Base-by-base conservation (phyloP, 306 rosid genomes). In the Mucuna pruriens region DNA sequence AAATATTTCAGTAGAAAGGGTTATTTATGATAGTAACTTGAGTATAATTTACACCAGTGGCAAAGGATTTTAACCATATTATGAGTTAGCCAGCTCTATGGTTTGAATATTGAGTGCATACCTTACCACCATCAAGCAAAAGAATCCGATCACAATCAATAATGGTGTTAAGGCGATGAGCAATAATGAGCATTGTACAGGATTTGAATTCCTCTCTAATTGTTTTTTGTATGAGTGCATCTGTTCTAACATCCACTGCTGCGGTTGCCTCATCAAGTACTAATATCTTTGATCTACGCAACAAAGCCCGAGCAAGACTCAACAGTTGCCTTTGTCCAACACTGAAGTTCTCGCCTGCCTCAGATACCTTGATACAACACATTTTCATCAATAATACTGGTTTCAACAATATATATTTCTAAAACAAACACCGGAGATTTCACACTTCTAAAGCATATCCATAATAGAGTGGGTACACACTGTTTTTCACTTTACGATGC, bases 261-360 rank as follows among this genome's bases (percentile, higher is more conserved):
- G 99, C 97, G 31, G 99, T 95, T 74, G 99, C 97, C 82, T 95
- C 99, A 9, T 95, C 99, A 78, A 95, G 99, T 65, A 95, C 97
- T 81, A 95, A 89, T 67, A 95, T 90, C 87, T 91, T 95, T 25
- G 98, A 95, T 85, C 97, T 93, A 57, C 97, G 89, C 71, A 95
- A 84, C 75, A 95, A 85, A 77, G 99, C 95, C 85, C 98, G 86
- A 12, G 98, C 75, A 62, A 95, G 99, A 88, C 99, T 93, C 83
- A 95, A 71, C 70, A 95, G 86, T 69, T 95, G 99, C 84, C 97
- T 88, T 86, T 93, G 98, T 79, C 99, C 99, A 84, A 95, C 98
- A 70, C 99, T 95, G 86, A 93, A 95, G 82, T 95, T 95, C 80
- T 95, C 98, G 1, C 98, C 98, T 10, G 96, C 94, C 81, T 95